phyloP scores from a whole-genome alignment of 371 early-diverging fungal genomes.

The Rhizopus delemar region DNA sequence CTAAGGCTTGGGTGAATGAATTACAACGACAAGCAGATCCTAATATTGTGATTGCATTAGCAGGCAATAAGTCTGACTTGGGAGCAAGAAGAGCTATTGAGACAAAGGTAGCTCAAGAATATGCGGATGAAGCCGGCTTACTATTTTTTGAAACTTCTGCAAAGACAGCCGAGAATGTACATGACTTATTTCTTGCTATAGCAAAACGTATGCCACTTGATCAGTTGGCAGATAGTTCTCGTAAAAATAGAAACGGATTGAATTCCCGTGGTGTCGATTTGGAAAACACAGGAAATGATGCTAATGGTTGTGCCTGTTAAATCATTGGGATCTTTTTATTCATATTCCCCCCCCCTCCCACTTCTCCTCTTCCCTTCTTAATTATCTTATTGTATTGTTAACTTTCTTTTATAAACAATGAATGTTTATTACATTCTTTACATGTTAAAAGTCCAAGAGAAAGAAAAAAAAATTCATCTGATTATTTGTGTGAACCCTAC shows the following conservation, averaged over 20 bases:
- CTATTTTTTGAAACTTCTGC: constrained; percentile 96
- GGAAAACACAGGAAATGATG: constrained; percentile 32
- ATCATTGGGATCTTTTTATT: too few species aligned
- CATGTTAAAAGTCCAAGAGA: too few species aligned
- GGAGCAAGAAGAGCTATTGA: constrained; percentile 74
- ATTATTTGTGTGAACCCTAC: background rate
- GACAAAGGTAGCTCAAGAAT: constrained; percentile 77
- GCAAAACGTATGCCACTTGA: constrained; percentile 56
- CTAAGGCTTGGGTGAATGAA: constrained; percentile 98
- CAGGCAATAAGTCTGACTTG: constrained; percentile 94
- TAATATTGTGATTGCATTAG: constrained; percentile 94
- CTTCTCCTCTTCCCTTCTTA: too few species aligned
- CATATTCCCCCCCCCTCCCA: too few species aligned
- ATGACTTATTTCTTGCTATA: constrained; percentile 87
- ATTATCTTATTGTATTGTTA: too few species aligned
- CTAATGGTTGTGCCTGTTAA: constrained; percentile 53
- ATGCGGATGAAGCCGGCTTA: constrained; percentile 85
- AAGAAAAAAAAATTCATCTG: too few species aligned
- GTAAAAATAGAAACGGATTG: constrained; percentile 35
- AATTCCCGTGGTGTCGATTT: constrained; percentile 48
- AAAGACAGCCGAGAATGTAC: constrained; percentile 87
- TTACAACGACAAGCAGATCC: constrained; percentile 95
- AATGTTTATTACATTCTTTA: too few species aligned
- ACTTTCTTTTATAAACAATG: too few species aligned
- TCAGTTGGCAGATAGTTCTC: constrained; percentile 48